Percentiles rank a stretch among this genome's conserved stretches.
These are phyloP conservation scores for Eucalyptus brandiana DNA, from an alignment of 345 rosid genomes.

Conservation along the genomic window DNA sequence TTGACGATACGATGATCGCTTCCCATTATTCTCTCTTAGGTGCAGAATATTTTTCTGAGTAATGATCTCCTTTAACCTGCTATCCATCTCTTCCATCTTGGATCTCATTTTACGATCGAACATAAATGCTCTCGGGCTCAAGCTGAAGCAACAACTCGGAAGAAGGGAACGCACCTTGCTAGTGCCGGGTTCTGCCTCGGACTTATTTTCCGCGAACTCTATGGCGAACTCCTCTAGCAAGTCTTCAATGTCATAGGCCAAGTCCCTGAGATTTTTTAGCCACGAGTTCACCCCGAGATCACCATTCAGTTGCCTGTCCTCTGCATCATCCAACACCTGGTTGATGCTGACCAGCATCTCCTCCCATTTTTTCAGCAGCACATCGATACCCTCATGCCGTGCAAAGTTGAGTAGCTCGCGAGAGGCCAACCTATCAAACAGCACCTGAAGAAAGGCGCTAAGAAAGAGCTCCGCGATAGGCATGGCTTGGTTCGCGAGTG, in stretches of 20 bases:
- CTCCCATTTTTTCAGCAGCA: background rate
- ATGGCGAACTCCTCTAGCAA: background rate
- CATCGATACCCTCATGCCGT: background rate
- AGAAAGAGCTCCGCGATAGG: background rate
- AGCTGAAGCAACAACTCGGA: background rate
- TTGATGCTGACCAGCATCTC: background rate
- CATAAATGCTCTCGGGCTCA: background rate
- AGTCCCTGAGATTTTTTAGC: background rate
- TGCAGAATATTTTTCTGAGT: fast-evolving
- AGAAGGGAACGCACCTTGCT: background rate
- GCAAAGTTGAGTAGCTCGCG: background rate
- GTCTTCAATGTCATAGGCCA: background rate
- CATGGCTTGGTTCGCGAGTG: background rate
- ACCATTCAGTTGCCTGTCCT: fast-evolving
- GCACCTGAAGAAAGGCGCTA: background rate
- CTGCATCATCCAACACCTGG: background rate
- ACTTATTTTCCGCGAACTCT: fast-evolving
- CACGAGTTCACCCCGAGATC: fast-evolving
- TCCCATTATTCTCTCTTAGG: fast-evolving
- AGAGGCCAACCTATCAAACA: background rate
- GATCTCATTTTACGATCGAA: background rate
- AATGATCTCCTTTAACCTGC: fast-evolving
- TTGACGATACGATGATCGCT: fast-evolving
- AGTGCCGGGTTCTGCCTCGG: fast-evolving
- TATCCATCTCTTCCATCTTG: background rate